These are phyloP conservation scores for Fraxinus platypoda DNA, from an alignment of 305 asterid genomes.

Conservation along the genomic window DNA sequence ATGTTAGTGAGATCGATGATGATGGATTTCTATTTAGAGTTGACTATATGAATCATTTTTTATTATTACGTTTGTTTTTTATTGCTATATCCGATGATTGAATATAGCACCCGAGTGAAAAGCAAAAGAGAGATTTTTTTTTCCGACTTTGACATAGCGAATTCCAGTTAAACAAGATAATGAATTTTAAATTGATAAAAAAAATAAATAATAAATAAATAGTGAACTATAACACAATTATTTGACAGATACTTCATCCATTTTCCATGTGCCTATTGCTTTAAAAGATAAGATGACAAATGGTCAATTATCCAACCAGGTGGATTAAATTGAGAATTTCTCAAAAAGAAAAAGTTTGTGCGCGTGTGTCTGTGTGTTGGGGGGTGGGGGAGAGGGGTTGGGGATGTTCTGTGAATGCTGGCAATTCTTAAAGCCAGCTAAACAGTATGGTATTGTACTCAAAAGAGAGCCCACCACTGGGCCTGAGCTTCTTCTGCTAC, in stretches of 20 bases:
- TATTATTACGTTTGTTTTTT: no score
- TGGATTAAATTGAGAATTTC: not conserved
- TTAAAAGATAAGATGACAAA: not conserved
- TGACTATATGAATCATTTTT: no score
- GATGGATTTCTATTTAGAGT: not conserved
- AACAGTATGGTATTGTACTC: not conserved
- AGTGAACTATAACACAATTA: not conserved
- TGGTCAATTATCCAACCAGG: conserved; percentile 16
- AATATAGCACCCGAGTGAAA: no score
- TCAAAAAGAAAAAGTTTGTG: not conserved
- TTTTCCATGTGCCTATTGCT: conserved; percentile 18
- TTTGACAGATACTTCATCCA: conserved; percentile 13
- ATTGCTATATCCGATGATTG: no score
- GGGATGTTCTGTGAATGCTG: not conserved
- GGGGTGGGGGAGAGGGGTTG: not conserved
- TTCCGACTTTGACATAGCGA: not conserved
- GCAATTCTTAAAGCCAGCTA: not conserved
- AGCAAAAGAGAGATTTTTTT: no score
- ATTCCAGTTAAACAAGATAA: not conserved
- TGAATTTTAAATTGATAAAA: not conserved
- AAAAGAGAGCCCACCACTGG: not conserved
- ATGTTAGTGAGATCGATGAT: not conserved
- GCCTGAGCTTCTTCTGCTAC: not conserved
- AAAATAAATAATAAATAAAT: no score
- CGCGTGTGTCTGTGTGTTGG: not conserved